These are phyloP conservation scores for Penicillium flavigenum DNA, from an alignment of 495 filamentous ascomycete species.

Conservation along the genomic window DNA sequence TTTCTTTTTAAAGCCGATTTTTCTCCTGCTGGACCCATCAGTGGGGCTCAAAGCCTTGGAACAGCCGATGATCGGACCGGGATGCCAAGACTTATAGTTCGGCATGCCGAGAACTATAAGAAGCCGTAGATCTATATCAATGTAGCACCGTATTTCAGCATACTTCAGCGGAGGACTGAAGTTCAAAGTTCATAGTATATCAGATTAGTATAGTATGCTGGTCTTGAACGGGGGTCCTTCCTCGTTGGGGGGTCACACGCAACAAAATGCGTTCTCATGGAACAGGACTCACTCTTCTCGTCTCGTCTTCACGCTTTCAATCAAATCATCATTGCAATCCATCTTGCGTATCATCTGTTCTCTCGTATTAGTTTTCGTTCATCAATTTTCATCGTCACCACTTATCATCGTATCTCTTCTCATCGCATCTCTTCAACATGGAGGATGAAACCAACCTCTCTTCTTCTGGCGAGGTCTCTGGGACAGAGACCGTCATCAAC, in stretches of 20 bases:
- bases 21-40: slow-evolving; percentile 18
- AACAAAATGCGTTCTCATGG: not conserved
- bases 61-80: slow-evolving; percentile 21
- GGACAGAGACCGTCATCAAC: not conserved
- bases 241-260: not conserved
- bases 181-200: not conserved
- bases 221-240: not conserved
- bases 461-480: not conserved
- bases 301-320: not conserved
- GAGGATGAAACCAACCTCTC: not conserved
- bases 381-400: not conserved
- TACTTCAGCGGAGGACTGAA: not conserved
- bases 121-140: not conserved
- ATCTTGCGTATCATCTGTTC: not conserved
- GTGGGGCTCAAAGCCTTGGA: slow-evolving; percentile 22
- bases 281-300: not conserved
- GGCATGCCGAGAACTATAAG: slow-evolving; percentile 25
- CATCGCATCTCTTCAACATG: not conserved
- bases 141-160: not conserved
- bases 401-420: not conserved
- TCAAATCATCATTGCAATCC: not conserved
- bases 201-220: not conserved
- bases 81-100: slow-evolving; percentile 21
- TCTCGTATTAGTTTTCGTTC: not conserved
- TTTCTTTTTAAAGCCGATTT: slow-evolving; percentile 14